Evolutionary conservation across 2,329 filamentous ascomycete genomes (phyloP), one percentile per base, ranked within the genome.

Genomic region (Diaporthe ampelina): DNA sequence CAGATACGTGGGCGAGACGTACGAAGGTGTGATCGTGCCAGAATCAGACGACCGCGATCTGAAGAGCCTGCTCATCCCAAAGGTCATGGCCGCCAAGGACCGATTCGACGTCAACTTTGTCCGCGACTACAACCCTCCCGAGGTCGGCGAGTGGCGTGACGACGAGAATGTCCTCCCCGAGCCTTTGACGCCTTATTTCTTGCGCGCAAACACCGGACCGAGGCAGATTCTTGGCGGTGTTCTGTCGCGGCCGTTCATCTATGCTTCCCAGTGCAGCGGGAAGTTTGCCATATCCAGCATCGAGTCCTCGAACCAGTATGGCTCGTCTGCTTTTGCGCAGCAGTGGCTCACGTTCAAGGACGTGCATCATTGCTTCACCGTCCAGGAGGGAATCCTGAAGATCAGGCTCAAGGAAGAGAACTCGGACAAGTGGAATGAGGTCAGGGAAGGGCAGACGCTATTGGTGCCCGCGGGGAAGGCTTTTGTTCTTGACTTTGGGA

Each of bases 41-140:
- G 85, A 89, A 68, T 79, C 82, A 48, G 89, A 91, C 78, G 77
- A 85, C n/a, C 86, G 89, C 1, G 86, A 89, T 76, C 81, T 89
- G 3, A 85, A 85, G 58, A 82, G 86, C 32, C 80, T 87, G 0
- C 78, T 91, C 43, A 86, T 90, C 32, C 88, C 87, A 21, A 90
- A 89, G 78, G 82, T 91, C 37, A 89, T 89, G 82, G 86, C 86
- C 0, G 89, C 89, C 10, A 86, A 86, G 13, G 87, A 88, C 56
- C 83, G 86, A 19, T 91, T 88, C 78, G 89, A 91, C 76, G 88
- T 91, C 70, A 82, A 89, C 3, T 89, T 89, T 68, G 83, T 84
- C 63, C 84, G 85, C 6, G 82, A 89, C 69, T 87, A 89, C 75
- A 74, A 84, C 45, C 83, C 86, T 0, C 87, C 86, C 1, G 85